Conservation (phyloP, 163 green algal genomes). For the Chlamydomonas reinhardtii region DNA sequence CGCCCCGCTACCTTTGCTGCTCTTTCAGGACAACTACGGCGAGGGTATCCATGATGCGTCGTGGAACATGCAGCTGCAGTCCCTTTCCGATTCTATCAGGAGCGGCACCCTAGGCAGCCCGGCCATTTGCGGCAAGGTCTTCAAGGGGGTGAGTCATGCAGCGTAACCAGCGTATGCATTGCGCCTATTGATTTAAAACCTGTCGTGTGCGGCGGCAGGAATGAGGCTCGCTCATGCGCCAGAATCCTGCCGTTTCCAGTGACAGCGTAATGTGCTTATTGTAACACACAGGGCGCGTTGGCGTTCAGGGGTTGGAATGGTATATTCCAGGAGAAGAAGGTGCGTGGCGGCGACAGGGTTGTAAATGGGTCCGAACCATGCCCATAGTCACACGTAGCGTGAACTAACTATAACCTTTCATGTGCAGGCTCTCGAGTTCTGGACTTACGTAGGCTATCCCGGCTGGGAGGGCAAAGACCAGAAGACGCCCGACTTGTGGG, state of each 20-base stretch:
- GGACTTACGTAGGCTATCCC: conserved; percentile 37
- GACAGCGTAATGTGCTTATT: no score
- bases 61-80: conserved; percentile 1
- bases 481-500: conserved; percentile 40
- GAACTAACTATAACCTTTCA: no score
- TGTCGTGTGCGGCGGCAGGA: no score
- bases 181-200: no score
- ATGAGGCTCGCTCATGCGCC: no score
- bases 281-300: conserved; percentile 15
- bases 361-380: no score
- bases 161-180: no score
- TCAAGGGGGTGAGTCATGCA: conserved; percentile 16
- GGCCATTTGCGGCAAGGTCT: conserved; percentile 18
- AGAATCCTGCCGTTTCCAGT: no score
- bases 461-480: conserved; percentile 3
- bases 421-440: conserved; percentile 18
- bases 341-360: neutral
- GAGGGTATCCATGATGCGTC: conserved; percentile 7
- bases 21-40: neutral
- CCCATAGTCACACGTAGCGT: no score
- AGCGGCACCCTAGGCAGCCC: neutral
- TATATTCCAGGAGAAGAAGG: conserved; percentile 33
- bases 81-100: neutral
- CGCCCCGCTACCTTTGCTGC: no score
- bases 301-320: conserved; percentile 42